Conservation (phyloP, 805 yeast species). For the Candida qinlingensis region DNA sequence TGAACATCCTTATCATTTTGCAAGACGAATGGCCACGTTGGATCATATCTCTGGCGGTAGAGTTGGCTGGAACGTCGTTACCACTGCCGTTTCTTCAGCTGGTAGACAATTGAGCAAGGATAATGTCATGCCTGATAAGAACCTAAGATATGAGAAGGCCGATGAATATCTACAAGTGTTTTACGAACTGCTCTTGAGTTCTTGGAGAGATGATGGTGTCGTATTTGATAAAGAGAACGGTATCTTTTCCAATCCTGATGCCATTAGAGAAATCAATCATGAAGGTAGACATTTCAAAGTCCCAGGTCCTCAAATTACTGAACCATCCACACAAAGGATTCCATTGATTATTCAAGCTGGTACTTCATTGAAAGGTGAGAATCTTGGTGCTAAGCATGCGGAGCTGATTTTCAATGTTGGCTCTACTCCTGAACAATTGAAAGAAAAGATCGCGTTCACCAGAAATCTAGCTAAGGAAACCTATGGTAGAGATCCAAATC, state of each 20-base stretch:
- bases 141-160: constrained; percentile 35
- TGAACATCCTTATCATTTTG: constrained; percentile 37
- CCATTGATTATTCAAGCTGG: constrained; percentile 38
- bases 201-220: constrained; percentile 35
- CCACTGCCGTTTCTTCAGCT: constrained; percentile 37
- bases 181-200: constrained; percentile 32
- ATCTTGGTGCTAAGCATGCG: constrained; percentile 35
- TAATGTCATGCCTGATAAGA: constrained; percentile 32
- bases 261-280: constrained; percentile 31
- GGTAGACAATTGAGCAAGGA: constrained; percentile 33
- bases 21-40: constrained; percentile 35
- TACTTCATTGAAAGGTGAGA: constrained; percentile 30
- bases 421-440: constrained; percentile 27
- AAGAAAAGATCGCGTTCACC: constrained; percentile 20
- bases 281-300: constrained; percentile 18
- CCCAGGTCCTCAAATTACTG: constrained; percentile 33
- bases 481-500: constrained; percentile 18
- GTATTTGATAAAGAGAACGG: constrained; percentile 19
- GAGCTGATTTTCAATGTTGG: constrained; percentile 32
- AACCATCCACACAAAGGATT: constrained; percentile 35
- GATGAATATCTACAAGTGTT: constrained; percentile 37
- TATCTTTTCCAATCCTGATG: constrained; percentile 28
- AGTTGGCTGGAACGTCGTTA: constrained; percentile 41
- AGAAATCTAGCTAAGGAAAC: constrained; percentile 26
- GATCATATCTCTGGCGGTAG: constrained; percentile 29